Percentiles rank a stretch among this genome's conserved stretches.
Evolutionary conservation across 306 rosid species (phyloP).

Genomic region (Medicago arabica): DNA sequence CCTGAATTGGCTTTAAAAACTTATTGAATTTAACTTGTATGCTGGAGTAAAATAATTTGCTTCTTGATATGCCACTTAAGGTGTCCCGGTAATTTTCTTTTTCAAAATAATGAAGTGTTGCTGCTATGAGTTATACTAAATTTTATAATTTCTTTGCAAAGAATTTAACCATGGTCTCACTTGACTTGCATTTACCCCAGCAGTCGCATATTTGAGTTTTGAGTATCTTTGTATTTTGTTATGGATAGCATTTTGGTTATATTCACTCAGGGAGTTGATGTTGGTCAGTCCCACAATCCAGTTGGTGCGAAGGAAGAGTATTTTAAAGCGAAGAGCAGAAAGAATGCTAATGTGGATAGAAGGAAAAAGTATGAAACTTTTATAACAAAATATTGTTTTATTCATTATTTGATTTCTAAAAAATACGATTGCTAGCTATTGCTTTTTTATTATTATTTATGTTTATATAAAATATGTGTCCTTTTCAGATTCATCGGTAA

Average conservation of each 20-base stretch:
- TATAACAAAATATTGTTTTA: background rate
- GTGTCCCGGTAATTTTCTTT: conserved; percentile 13
- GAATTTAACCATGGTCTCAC: conserved; percentile 33
- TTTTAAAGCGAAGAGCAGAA: conserved; percentile 52
- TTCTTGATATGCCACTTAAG: conserved; percentile 33
- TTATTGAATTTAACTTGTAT: conserved; percentile 30
- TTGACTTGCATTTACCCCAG: conserved; percentile 12
- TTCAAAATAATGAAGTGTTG: conserved; percentile 17
- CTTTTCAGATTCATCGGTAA: conserved; percentile 53
- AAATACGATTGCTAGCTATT: conserved; percentile 1
- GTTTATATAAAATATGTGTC: conserved; percentile 20
- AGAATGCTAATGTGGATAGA: conserved; percentile 51
- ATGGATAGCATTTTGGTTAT: conserved; percentile 36
- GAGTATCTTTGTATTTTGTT: conserved; percentile 35
- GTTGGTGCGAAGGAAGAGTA: conserved; percentile 41
- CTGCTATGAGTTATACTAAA: background rate
- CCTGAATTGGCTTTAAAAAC: background rate
- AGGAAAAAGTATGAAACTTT: conserved; percentile 60
- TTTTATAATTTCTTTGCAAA: conserved; percentile 32
- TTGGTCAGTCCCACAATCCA: conserved; percentile 46
- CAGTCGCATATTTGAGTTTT: conserved; percentile 12
- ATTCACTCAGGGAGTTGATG: conserved; percentile 64
- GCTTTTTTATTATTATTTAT: background rate
- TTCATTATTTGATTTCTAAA: conserved; percentile 35
- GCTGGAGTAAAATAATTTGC: conserved; percentile 6